Conservation (phyloP, 1,139 yeast species). For the Hyphopichia khmerensis region DNA sequence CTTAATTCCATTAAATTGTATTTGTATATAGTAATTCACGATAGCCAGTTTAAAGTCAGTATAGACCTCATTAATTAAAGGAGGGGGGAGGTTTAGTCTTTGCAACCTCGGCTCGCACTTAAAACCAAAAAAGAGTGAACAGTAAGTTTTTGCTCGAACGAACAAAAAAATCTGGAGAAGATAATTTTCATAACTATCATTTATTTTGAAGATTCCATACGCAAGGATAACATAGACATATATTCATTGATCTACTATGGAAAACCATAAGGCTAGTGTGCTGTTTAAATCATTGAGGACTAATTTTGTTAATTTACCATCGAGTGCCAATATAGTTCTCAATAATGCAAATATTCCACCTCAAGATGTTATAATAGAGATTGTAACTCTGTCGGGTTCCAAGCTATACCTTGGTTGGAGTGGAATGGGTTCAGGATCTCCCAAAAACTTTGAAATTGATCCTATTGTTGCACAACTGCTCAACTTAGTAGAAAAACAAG, state of each 20-base stretch:
- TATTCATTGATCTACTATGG: slow-evolving; percentile 25
- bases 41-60: too few species aligned
- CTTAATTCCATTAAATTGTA: background rate
- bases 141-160: too few species aligned
- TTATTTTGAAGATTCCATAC: too few species aligned
- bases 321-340: slow-evolving; percentile 45
- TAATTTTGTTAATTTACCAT: slow-evolving; percentile 61
- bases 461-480: slow-evolving; percentile 43
- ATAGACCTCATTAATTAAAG: background rate
- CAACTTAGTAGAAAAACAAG: slow-evolving; percentile 47
- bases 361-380: slow-evolving; percentile 61
- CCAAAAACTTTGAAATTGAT: slow-evolving; percentile 37
- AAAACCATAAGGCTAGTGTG: slow-evolving; percentile 33
- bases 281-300: slow-evolving; percentile 40
- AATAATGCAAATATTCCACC: slow-evolving; percentile 54
- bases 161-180: slow-evolving; percentile 3
- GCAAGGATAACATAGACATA: too few species aligned
- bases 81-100: background rate
- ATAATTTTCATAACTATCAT: background rate
- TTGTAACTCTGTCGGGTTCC: slow-evolving; percentile 22
- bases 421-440: slow-evolving; percentile 51
- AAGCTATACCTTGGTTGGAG: slow-evolving; percentile 75
- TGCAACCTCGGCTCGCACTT: slow-evolving; percentile 8
- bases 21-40: background rate
- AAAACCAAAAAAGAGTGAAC: too few species aligned